Evolutionary conservation across 1,139 yeast genomes (phyloP).

Genomic region (Meyerozyma athensensis): DNA sequence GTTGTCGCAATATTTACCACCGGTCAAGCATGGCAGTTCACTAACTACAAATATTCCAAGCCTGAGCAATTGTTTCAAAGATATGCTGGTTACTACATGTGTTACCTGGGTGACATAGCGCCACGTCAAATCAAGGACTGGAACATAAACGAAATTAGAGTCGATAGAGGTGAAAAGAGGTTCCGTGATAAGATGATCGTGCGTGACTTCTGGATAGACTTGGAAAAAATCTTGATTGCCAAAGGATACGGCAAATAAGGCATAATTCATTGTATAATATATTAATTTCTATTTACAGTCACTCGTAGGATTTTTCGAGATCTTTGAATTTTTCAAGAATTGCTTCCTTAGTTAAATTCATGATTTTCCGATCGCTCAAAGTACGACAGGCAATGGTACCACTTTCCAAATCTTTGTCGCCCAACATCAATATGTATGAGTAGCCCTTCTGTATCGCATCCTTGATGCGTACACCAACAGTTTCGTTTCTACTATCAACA

Average conservation of each 20-base stretch:
- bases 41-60: conserved; percentile 75
- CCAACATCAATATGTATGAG: conserved; percentile 76
- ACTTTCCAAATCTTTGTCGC: conserved; percentile 72
- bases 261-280: conserved; percentile 1
- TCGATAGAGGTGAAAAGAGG: conserved; percentile 75
- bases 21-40: conserved; percentile 96
- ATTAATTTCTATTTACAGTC: background rate
- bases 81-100: conserved; percentile 76
- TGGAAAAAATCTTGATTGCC: conserved; percentile 55
- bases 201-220: conserved; percentile 75
- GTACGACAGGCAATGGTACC: conserved; percentile 65
- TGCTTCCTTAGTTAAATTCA: conserved; percentile 41
- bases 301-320: conserved; percentile 44
- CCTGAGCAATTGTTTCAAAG: conserved; percentile 80
- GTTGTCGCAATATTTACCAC: conserved; percentile 95
- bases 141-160: conserved; percentile 76
- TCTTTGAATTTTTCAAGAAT: conserved; percentile 45
- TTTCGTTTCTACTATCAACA: conserved; percentile 66
- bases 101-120: conserved; percentile 72
- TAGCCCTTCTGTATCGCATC: conserved; percentile 76
- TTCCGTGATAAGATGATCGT: conserved; percentile 87
- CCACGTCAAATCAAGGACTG: conserved; percentile 77
- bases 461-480: conserved; percentile 76
- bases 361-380: conserved; percentile 49
- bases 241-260: conserved; percentile 33